A percentile compares a stretch with the other conserved stretches of the same genome.
Evolutionary conservation across 1,284 basidiomycete genomes (phyloP).

Genomic region (Trametes versicolor): DNA sequence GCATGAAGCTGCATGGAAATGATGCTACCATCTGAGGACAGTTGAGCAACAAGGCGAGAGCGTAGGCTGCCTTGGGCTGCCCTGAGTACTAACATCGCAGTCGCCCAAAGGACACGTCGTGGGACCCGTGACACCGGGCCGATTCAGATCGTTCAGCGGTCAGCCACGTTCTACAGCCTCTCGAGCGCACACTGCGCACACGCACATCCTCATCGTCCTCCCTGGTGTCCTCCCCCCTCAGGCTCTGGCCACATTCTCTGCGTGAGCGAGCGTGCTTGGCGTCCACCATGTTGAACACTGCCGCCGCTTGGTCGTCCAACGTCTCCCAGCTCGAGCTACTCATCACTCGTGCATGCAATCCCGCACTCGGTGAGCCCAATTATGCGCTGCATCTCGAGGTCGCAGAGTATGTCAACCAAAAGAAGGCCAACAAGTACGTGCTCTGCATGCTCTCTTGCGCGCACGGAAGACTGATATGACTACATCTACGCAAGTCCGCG

Average conservation of each 20-base stretch:
- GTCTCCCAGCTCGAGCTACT: conserved; percentile 73
- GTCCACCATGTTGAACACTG: conserved; percentile 34
- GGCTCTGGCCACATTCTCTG: background rate
- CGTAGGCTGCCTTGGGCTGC: background rate
- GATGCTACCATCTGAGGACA: too few relatives aligned
- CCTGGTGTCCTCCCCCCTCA: background rate
- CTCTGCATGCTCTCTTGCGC: conserved; percentile 6
- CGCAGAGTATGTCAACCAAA: conserved; percentile 91
- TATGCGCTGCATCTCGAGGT: conserved; percentile 94
- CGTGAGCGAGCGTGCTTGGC: background rate
- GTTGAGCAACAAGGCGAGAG: too few relatives aligned
- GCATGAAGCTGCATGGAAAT: too few relatives aligned
- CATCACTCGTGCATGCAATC: conserved; percentile 89
- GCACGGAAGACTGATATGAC: conserved; percentile 18
- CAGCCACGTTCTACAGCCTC: conserved; percentile 28
- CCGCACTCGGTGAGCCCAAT: conserved; percentile 88
- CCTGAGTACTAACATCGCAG: background rate
- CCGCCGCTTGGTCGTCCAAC: conserved; percentile 43
- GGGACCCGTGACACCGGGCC: background rate
- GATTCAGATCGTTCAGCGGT: background rate
- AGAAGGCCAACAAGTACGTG: conserved; percentile 96
- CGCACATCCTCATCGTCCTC: conserved; percentile 6
- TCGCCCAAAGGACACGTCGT: background rate
- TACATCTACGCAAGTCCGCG: conserved; percentile 68
- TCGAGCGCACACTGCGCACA: conserved; percentile 10